phyloP scores from a whole-genome alignment of 192 early-diverging fungal genomes.

The Backusella circina region DNA sequence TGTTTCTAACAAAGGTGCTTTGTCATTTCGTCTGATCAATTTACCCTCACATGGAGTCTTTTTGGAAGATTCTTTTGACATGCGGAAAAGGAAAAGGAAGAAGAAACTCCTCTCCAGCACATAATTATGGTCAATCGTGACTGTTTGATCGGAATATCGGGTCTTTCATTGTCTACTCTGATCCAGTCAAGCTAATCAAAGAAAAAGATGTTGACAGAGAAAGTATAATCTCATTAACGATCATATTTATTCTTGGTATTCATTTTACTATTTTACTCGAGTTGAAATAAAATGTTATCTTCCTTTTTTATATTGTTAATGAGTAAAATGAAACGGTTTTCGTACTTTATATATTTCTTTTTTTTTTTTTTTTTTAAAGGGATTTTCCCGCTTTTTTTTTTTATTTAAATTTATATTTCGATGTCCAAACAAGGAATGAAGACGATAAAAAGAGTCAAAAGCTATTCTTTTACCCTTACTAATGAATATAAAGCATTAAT shows the following conservation, averaged over 20 bases:
- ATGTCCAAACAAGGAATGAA: not conserved
- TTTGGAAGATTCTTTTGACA: not conserved
- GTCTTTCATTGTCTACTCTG: not conserved
- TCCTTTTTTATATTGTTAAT: not conserved
- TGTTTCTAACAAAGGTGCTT: too few species aligned
- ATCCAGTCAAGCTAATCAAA: not conserved
- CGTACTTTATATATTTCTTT: too few species aligned
- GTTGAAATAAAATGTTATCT: not conserved
- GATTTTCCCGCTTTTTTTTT: not conserved
- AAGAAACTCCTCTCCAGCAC: not conserved
- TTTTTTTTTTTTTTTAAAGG: not conserved
- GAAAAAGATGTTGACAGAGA: not conserved
- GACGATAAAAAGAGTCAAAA: not conserved
- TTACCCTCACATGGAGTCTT: conserved; percentile 4
- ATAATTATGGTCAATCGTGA: not conserved
- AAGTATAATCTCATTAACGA: not conserved
- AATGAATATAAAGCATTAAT: too few species aligned
- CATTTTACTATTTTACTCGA: not conserved
- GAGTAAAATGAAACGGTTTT: not conserved
- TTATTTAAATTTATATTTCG: not conserved
- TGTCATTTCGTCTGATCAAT: too few species aligned
- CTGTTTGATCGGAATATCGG: not conserved
- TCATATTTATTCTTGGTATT: not conserved
- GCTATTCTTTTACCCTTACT: too few species aligned
- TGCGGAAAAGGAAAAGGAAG: not conserved